phyloP scores from a whole-genome alignment of 306 rosid species.

The Potentilla sterilis region DNA sequence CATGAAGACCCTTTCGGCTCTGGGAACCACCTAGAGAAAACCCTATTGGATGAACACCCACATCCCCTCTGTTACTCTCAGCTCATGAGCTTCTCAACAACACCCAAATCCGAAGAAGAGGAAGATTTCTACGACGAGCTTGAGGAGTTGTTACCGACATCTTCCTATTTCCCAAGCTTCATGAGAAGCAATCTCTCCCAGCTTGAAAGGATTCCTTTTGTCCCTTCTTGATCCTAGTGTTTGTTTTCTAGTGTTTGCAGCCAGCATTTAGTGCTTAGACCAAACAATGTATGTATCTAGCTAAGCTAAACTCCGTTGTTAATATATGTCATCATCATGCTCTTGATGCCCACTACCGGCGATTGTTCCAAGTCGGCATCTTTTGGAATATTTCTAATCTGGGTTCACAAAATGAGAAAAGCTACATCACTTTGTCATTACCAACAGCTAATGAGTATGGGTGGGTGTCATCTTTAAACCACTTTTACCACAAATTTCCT shows the following conservation, averaged over 20 bases:
- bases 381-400: not conserved
- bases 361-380: conserved; percentile 6
- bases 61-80: conserved; percentile 45
- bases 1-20: conserved; percentile 47
- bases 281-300: conserved; percentile 33
- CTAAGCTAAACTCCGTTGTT: conserved; percentile 10
- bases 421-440: conserved; percentile 20
- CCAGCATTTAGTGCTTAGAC: conserved; percentile 30
- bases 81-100: conserved; percentile 37
- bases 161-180: conserved; percentile 60
- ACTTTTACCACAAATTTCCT: not conserved
- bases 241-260: conserved; percentile 15
- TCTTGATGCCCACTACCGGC: conserved; percentile 16
- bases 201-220: conserved; percentile 62
- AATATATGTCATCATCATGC: conserved; percentile 11
- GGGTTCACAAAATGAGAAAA: conserved; percentile 27
- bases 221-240: conserved; percentile 69
- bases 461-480: conserved; percentile 12
- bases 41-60: conserved; percentile 51
- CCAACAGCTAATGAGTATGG: conserved; percentile 22
- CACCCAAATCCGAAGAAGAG: conserved; percentile 53
- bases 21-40: conserved; percentile 38
- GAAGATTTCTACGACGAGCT: conserved; percentile 85
- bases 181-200: conserved; percentile 52
- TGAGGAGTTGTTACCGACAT: conserved; percentile 72